Percentiles rank a stretch among this genome's conserved stretches.
Evolutionary conservation across 2,329 filamentous ascomycete species (phyloP).

Genomic region (Alternaria conjuncta): DNA sequence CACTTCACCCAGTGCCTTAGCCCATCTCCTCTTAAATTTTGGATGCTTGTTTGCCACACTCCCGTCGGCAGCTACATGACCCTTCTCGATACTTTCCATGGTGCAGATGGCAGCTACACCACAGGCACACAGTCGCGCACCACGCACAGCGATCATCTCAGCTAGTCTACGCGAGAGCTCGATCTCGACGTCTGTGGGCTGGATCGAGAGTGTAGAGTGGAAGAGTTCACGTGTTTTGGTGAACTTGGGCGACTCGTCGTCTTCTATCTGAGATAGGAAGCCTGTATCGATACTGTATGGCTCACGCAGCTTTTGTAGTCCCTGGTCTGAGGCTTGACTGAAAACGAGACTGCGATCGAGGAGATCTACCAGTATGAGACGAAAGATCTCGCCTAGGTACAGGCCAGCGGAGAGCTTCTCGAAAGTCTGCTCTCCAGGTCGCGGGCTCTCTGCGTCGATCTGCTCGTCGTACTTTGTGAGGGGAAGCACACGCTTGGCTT

Average conservation of each 20-base stretch:
- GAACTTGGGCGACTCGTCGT: constrained; percentile 50
- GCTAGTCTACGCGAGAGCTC: constrained; percentile 36
- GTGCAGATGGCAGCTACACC: constrained; percentile 49
- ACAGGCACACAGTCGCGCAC: constrained; percentile 47
- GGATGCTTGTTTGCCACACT: constrained; percentile 52
- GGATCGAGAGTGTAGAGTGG: constrained; percentile 27
- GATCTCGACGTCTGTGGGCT: constrained; percentile 31
- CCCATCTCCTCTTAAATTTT: constrained; percentile 51
- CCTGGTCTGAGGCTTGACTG: constrained; percentile 49
- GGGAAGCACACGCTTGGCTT: constrained; percentile 86
- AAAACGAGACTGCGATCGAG: constrained; percentile 80
- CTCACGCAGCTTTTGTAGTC: constrained; percentile 71
- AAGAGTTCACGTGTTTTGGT: constrained; percentile 28
- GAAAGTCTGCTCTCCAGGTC: constrained; percentile 54
- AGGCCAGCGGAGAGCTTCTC: constrained; percentile 56
- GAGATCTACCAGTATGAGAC: constrained; percentile 53
- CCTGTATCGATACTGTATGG: constrained; percentile 87
- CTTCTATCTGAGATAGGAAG: constrained; percentile 87
- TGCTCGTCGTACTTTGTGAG: constrained; percentile 69
- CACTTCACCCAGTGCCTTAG: constrained; percentile 49
- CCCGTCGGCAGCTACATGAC: constrained; percentile 50
- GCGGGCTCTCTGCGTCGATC: constrained; percentile 53
- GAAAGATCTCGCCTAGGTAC: constrained; percentile 55
- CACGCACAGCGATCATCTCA: constrained; percentile 42
- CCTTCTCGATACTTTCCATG: constrained; percentile 37